Evolutionary conservation across 2,329 filamentous ascomycete genomes (phyloP), one percentile per base, ranked within the genome.

Genomic region (Claviceps fusiformis): DNA sequence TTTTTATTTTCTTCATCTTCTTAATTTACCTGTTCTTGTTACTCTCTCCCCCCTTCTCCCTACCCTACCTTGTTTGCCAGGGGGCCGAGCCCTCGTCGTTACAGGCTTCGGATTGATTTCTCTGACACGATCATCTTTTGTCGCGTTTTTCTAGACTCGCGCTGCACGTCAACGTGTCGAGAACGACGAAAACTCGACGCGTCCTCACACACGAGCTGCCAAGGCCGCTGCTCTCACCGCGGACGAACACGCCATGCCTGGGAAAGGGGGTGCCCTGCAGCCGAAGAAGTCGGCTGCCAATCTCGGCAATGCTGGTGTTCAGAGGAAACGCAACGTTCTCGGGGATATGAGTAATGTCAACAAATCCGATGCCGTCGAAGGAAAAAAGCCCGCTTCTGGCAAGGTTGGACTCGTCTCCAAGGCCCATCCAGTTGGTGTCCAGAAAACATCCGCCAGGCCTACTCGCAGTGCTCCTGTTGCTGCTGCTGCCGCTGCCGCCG

Each of bases 301-400:
- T 61, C 68, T 70, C 56, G 73, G 75, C 53, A 70, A 76, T 64
- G 70, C 76, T 50, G 76, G 76, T 58, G 67, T 64, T 50, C 69
- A 70, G 56, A 80, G 86, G 66, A 93, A 87, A 75, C 89, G 93
- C 67, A 81, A 86, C 63, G 91, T 89, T 51, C 80, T 98, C 43
- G 90, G 88, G 56, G 93, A 98, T 75, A 87, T 96, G 63, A 97
- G 90, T 80, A 98, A 98, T 73, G 86, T 95, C 60, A 83, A 83
- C 64, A 97, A 96, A 71, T 79, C 79, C 50, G 87, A 88, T 54
- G 76, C 71, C 6, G 74, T 77, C 59, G 86, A 88, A 55, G 81
- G 78, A 62, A 95, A 95, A 78, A 95, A 95, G 77, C 68, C 75
- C 43, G 71, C 71, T 45, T 76, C 75, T 45, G 76, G 75, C 66